These are phyloP conservation scores for Penicillium sclerotigenum DNA, from an alignment of 2,329 filamentous ascomycete genomes.

Conservation along the genomic window DNA sequence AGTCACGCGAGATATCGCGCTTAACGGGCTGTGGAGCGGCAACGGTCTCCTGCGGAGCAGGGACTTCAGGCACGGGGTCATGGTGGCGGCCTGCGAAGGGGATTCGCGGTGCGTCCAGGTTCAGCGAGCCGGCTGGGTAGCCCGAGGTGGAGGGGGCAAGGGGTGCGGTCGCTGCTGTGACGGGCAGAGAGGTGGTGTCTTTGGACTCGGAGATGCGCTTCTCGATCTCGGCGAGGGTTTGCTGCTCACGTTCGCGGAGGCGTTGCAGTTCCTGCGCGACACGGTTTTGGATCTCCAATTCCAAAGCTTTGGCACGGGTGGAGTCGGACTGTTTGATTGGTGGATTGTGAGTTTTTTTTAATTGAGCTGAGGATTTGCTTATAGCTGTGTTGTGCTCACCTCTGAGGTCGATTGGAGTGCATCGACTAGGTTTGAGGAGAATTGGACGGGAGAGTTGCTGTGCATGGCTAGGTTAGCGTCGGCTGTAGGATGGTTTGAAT, in stretches of 20 bases:
- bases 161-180: conserved; percentile 29
- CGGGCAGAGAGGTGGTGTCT: conserved; percentile 24
- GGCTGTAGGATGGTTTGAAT: background rate
- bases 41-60: conserved; percentile 17
- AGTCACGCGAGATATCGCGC: conserved; percentile 50
- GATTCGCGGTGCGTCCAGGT: conserved; percentile 43
- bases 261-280: conserved; percentile 81
- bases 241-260: conserved; percentile 67
- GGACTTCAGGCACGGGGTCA: conserved; percentile 21
- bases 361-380: conserved; percentile 1
- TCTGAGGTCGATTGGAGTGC: conserved; percentile 80
- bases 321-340: conserved; percentile 69
- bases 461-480: conserved; percentile 18
- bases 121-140: conserved; percentile 31
- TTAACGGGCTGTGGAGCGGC: conserved; percentile 27
- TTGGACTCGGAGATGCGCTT: conserved; percentile 53
- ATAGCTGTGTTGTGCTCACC: conserved; percentile 52
- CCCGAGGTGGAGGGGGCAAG: conserved; percentile 19
- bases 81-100: conserved; percentile 43
- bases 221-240: conserved; percentile 66
- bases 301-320: conserved; percentile 75
- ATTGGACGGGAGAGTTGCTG: conserved; percentile 56
- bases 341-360: background rate
- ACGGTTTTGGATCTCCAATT: conserved; percentile 84
- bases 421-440: conserved; percentile 80